Evolutionary conservation across 768 basidiomycete species (phyloP).

Genomic region (Kwoniella dejecticola): DNA sequence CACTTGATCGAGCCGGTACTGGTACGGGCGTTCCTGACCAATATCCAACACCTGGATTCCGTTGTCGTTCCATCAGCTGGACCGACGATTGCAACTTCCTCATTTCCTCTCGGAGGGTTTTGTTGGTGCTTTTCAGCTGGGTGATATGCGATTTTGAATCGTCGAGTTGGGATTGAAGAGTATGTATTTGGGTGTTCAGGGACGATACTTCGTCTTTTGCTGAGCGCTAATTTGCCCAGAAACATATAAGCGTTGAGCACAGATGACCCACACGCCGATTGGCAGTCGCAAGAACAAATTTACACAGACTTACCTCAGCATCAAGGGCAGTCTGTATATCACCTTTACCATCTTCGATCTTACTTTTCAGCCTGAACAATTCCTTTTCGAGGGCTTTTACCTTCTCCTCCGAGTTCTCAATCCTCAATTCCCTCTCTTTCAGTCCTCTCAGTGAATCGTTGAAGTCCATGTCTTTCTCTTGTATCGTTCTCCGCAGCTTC

Average conservation of each 20-base stretch:
- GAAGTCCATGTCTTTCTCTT: constrained; percentile 65
- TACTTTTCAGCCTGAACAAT: constrained; percentile 55
- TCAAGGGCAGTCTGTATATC: constrained; percentile 52
- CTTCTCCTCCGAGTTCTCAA: constrained; percentile 60
- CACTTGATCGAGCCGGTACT: constrained; percentile 2
- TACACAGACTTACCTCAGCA: constrained; percentile 57
- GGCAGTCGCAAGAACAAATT: constrained; percentile 59
- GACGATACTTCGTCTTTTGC: constrained; percentile 55
- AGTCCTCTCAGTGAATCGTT: constrained; percentile 61
- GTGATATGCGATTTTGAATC: constrained; percentile 71
- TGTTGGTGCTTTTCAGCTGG: constrained; percentile 73
- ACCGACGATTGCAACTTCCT: constrained; percentile 94
- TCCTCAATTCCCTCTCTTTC: constrained; percentile 62
- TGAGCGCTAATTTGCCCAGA: constrained; percentile 55
- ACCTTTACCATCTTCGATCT: constrained; percentile 59
- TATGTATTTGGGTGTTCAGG: constrained; percentile 45
- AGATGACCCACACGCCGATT: too few species aligned
- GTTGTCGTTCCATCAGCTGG: constrained; percentile 81
- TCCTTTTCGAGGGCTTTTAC: constrained; percentile 46
- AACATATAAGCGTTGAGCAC: too few species aligned
- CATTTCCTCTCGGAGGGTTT: constrained; percentile 90
- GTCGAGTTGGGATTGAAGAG: constrained; percentile 69
- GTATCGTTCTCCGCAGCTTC: constrained; percentile 65
- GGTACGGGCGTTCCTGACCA: constrained; percentile 60
- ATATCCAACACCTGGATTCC: constrained; percentile 92